These are phyloP conservation scores for Phytopythium oedochilum DNA, from an alignment of 352 stramenopile genomes.

Conservation along the genomic window DNA sequence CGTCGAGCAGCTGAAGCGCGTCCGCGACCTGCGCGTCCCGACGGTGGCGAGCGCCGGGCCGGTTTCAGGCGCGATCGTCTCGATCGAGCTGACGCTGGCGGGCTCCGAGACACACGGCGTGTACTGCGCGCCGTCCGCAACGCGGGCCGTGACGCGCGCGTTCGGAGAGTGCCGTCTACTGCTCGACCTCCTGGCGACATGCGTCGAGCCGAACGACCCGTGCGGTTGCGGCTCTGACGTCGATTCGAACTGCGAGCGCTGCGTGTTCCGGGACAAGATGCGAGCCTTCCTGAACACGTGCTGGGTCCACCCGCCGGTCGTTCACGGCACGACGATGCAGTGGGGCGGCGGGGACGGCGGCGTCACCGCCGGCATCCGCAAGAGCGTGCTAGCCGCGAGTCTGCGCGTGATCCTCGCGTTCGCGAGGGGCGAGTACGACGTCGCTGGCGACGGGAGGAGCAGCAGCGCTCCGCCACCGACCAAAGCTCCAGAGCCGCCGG, in stretches of 20 bases:
- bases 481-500: background rate
- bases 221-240: background rate
- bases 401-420: background rate
- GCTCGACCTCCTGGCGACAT: background rate
- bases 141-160: background rate
- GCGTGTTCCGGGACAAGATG: background rate
- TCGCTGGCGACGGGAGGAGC: background rate
- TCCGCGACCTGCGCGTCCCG: background rate
- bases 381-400: constrained; percentile 3
- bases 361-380: background rate
- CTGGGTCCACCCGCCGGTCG: constrained; percentile 1
- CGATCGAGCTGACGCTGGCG: background rate
- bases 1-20: background rate
- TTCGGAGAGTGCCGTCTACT: background rate
- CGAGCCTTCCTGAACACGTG: constrained; percentile 1
- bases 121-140: background rate
- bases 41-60: background rate
- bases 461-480: background rate
- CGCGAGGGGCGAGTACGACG: background rate
- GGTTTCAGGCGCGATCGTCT: background rate
- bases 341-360: constrained; percentile 2
- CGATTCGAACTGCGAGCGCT: background rate
- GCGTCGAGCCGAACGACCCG: background rate
- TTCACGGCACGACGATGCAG: constrained; percentile 3
- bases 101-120: background rate